Base-by-base conservation (phyloP, 2,329 filamentous ascomycete species). In the Colletotrichum endophyticum region DNA sequence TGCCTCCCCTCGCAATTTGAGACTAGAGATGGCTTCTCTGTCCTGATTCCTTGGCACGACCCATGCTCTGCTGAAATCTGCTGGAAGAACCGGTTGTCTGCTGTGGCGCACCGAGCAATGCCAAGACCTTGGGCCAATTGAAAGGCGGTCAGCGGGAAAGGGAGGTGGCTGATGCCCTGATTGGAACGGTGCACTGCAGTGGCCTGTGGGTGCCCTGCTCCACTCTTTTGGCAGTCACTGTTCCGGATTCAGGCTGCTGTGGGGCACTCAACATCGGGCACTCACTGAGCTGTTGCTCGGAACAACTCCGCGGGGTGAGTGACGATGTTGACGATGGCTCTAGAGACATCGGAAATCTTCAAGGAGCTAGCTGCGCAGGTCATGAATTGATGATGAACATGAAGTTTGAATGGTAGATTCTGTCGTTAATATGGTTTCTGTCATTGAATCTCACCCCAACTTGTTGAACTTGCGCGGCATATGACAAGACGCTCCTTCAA, bases 1-100 rank as follows among this genome's bases (percentile, higher is more conserved):
- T 34, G 5, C 32, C 32, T 15, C 19, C 16, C 19, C 28, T 30
- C 34, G 19, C 32, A 62, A 63, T 61, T 61, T 57, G 49, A 53
- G 39, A 30, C n/a, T 15, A 36, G 39, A 49, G 39, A 49, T 49
- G 39, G 39, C 39, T 49, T 49, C 39, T 49, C 39, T 49, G 39
- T 49, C 19, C 39, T 49, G 39, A n/a, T n/a, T 74, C 59, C 72
- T 71, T 74, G 72, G 72, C 72, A 74, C 19, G 11, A 36, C 59
- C 72, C 69, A 49, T 66, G 63, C 16, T 66, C 59, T 66, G 62
- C 34, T 44, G 32, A 44, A 39, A 32, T 44, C 8, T 3, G 36
- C 36, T n/a, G 39, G 15, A 67, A 25, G 27, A 27, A 56, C 16
- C 56, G 53, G 62, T 28, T 30, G 36, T 28, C 12, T 22, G 6